These are phyloP conservation scores for Rhodosporidiobolus odoratus DNA, from an alignment of 768 basidiomycete genomes.

Conservation along the genomic window DNA sequence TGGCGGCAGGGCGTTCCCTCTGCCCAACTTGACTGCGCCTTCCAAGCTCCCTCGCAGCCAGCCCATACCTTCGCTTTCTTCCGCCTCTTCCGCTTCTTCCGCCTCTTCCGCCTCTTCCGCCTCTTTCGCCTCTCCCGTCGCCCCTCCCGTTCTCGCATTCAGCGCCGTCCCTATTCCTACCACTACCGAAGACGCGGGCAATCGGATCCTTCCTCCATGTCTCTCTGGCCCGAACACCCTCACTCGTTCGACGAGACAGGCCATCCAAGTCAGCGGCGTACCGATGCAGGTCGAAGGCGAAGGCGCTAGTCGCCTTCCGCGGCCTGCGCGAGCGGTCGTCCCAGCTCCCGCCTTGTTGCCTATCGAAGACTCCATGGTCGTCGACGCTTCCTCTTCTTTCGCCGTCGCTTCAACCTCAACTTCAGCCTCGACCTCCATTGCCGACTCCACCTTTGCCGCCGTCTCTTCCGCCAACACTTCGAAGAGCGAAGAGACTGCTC, in stretches of 20 bases:
- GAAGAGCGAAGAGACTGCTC: constrained; percentile 28
- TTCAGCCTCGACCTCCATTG: neutral
- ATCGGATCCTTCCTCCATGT: neutral
- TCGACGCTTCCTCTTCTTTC: constrained; percentile 8
- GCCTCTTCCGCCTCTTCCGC: neutral
- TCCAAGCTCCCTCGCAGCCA: neutral
- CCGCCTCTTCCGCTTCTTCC: neutral
- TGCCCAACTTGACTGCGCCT: neutral
- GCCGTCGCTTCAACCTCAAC: neutral
- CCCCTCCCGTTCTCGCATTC: neutral
- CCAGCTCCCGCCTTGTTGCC: neutral
- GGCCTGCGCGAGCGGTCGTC: neutral
- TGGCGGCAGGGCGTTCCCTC: neutral
- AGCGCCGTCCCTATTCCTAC: neutral
- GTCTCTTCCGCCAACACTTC: neutral
- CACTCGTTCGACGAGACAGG: too few species aligned
- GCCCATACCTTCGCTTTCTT: neutral
- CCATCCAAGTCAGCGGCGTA: too few species aligned
- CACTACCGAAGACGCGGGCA: neutral
- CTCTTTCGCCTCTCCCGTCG: too few species aligned
- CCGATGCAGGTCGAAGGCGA: neutral
- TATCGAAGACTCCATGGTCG: constrained; percentile 8
- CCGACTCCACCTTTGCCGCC: neutral
- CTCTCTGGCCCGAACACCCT: neutral
- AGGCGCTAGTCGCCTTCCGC: neutral